These are phyloP conservation scores for Sarocladium brachiariae DNA, from an alignment of 2,329 filamentous ascomycete genomes.

Conservation along the genomic window DNA sequence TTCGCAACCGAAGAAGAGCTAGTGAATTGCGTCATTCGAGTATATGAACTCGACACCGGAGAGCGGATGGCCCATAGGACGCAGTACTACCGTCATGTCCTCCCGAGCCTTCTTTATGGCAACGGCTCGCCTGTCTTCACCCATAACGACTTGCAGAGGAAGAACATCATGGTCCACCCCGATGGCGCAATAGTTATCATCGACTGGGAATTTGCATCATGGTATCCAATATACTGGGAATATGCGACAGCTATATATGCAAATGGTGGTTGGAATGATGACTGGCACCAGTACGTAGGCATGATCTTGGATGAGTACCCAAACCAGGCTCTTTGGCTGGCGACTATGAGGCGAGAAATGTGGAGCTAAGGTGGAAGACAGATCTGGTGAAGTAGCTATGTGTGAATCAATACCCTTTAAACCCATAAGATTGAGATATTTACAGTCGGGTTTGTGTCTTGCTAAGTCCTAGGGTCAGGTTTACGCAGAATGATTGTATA, in stretches of 20 bases:
- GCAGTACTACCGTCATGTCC: neutral
- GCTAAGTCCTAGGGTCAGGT: too few species aligned
- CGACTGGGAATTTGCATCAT: conserved; percentile 19
- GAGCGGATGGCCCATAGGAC: neutral
- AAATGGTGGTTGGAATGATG: conserved; percentile 15
- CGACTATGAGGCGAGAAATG: conserved; percentile 14
- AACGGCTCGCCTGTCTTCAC: conserved; percentile 14
- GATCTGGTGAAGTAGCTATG: too few species aligned
- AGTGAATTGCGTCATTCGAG: neutral
- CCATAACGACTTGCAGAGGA: conserved; percentile 18
- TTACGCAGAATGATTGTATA: too few species aligned
- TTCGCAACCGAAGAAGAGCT: conserved; percentile 1
- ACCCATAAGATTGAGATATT: too few species aligned
- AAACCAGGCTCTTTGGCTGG: conserved; percentile 16
- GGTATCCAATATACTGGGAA: conserved; percentile 20
- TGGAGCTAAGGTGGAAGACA: conserved; percentile 13
- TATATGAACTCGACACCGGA: neutral
- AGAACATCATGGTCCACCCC: conserved; percentile 15
- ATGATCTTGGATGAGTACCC: conserved; percentile 16
- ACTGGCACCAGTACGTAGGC: conserved; percentile 17
- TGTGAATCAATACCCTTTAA: too few species aligned
- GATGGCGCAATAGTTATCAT: conserved; percentile 14
- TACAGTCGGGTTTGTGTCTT: too few species aligned
- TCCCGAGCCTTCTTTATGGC: neutral
- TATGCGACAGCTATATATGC: conserved; percentile 15